A percentile compares a stretch with the other conserved stretches of the same genome.
Evolutionary conservation across 108 stramenopile species (phyloP).

Genomic region (Nitzschia sp.): DNA sequence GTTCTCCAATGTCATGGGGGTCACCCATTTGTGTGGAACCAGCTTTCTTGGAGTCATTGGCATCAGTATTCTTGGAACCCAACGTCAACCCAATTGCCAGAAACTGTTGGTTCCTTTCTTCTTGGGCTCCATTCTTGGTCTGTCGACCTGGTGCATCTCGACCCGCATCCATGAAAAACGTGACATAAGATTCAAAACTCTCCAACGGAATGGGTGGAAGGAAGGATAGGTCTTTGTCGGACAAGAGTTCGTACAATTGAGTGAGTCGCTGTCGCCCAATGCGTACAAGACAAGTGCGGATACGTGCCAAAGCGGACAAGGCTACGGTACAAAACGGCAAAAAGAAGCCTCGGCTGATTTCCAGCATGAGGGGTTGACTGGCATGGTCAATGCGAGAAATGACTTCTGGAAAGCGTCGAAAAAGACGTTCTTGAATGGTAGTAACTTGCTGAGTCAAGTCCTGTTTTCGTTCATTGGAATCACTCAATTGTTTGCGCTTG

Average conservation of each 20-base stretch:
- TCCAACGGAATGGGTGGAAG: background rate
- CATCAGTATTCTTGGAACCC: background rate
- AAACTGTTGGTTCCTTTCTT: background rate
- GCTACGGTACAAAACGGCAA: constrained; percentile 71
- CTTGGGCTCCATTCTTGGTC: background rate
- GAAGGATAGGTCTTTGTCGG: constrained; percentile 4
- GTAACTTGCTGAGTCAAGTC: background rate
- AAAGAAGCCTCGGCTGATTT: constrained; percentile 71
- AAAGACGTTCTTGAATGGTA: background rate
- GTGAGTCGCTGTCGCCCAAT: constrained; percentile 26
- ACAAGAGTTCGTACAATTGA: constrained; percentile 4
- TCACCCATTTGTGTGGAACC: too few species aligned
- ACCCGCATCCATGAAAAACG: background rate
- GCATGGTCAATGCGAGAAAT: constrained; percentile 64
- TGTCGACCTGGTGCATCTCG: constrained; percentile 6
- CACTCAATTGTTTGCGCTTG: too few species aligned
- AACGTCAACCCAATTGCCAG: background rate
- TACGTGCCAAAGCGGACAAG: constrained; percentile 42
- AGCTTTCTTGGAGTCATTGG: background rate
- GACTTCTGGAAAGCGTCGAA: constrained; percentile 37
- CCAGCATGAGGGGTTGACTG: constrained; percentile 45
- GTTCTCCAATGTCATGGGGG: too few species aligned
- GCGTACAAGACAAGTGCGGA: constrained; percentile 29
- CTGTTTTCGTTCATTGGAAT: too few species aligned
- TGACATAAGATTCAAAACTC: background rate